Conservation (phyloP, 192 early-diverging fungal species). For the Cladochytrium replicatum region DNA sequence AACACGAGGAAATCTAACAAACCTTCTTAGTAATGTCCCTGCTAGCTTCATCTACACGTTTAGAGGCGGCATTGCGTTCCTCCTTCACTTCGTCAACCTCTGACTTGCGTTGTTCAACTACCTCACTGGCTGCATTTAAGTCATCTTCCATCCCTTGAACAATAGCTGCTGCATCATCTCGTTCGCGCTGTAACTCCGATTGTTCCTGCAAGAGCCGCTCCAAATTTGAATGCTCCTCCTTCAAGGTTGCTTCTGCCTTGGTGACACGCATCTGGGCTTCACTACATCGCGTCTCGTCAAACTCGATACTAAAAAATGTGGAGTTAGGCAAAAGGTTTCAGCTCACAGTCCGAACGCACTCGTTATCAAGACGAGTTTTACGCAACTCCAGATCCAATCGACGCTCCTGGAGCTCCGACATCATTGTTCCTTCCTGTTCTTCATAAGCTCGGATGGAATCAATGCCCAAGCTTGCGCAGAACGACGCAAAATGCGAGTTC, state of each 20-base stretch:
- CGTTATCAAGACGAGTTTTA: conserved; percentile 67
- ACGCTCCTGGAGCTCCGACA: conserved; percentile 64
- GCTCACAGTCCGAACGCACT: too few relatives aligned
- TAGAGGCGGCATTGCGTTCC: too few relatives aligned
- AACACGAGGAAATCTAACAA: conserved; percentile 4
- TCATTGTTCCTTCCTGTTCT: conserved; percentile 50
- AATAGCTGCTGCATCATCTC: conserved; percentile 10
- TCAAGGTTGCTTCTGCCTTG: conserved; percentile 45
- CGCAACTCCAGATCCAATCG: conserved; percentile 67
- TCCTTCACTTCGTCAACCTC: conserved; percentile 36
- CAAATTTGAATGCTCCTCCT: too few relatives aligned
- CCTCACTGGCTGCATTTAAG: conserved; percentile 8
- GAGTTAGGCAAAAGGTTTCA: background rate
- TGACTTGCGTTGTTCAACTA: conserved; percentile 31
- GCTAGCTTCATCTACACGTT: background rate
- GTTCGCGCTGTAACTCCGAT: too few relatives aligned
- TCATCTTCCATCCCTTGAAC: background rate
- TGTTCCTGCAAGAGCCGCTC: too few relatives aligned
- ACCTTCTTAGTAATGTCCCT: conserved; percentile 1
- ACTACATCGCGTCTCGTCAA: conserved; percentile 63
- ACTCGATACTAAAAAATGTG: conserved; percentile 28
- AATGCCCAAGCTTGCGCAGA: conserved; percentile 68
- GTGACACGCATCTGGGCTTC: conserved; percentile 50
- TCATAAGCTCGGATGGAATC: conserved; percentile 82
- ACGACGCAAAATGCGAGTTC: conserved; percentile 64